Evolutionary conservation across 192 early-diverging fungal genomes (phyloP).

Genomic region (Linnemannia elongata): DNA sequence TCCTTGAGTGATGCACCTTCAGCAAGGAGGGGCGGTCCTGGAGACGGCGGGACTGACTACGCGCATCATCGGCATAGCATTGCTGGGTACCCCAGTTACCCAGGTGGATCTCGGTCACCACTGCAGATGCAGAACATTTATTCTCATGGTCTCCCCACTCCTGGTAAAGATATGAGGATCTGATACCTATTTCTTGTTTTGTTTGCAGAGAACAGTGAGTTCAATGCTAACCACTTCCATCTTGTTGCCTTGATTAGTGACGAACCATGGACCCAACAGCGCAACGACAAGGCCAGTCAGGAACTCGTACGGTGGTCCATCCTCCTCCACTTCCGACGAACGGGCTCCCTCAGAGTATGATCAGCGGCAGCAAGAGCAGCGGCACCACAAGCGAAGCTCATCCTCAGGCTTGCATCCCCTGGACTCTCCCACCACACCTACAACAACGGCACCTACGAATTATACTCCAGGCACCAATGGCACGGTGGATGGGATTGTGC

Average conservation of each 20-base stretch:
- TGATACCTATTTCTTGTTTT: too few relatives aligned
- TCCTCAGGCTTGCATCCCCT: slow-evolving; percentile 28
- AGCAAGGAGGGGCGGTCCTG: neutral
- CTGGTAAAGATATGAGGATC: neutral
- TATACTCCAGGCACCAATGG: neutral
- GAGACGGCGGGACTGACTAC: neutral
- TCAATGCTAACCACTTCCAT: too few relatives aligned
- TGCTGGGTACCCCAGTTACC: slow-evolving; percentile 34
- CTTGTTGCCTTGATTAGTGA: neutral
- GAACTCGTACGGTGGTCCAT: slow-evolving; percentile 23
- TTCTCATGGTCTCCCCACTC: slow-evolving; percentile 17
- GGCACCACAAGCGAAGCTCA: neutral
- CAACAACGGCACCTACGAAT: neutral
- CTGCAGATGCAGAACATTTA: neutral
- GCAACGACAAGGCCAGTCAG: neutral
- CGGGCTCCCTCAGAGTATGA: neutral
- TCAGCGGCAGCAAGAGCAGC: neutral
- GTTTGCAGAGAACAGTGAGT: too few relatives aligned
- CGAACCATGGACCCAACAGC: neutral
- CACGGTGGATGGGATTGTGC: slow-evolving; percentile 19
- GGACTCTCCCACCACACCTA: slow-evolving; percentile 20
- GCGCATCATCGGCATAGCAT: slow-evolving; percentile 41
- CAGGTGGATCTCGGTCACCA: slow-evolving; percentile 14
- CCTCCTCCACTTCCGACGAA: slow-evolving; percentile 5
- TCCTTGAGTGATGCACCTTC: neutral